Percentiles rank a stretch among this genome's conserved stretches.
These are phyloP conservation scores for Amanita rubescens DNA, from an alignment of 768 basidiomycete species.

Conservation along the genomic window DNA sequence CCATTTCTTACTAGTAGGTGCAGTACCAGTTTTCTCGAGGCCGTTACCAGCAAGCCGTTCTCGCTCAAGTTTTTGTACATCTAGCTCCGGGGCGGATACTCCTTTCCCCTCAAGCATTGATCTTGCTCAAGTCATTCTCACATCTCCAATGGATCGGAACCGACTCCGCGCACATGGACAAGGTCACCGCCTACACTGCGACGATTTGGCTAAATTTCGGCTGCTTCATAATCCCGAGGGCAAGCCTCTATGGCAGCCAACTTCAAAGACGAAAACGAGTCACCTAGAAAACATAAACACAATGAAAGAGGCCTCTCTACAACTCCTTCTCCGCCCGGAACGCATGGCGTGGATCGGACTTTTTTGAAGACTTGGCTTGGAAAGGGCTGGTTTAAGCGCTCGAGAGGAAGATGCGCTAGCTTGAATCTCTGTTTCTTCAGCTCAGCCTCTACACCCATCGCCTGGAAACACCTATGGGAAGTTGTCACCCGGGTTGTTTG, in stretches of 20 bases:
- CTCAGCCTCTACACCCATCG: not conserved
- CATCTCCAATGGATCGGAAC: too few species aligned
- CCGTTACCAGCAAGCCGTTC: constrained; percentile 45
- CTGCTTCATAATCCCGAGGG: constrained; percentile 57
- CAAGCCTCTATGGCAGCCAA: too few species aligned
- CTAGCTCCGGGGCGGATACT: constrained; percentile 59
- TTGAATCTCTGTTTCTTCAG: too few species aligned
- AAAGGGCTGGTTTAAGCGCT: not conserved
- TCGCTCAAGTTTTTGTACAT: constrained; percentile 63
- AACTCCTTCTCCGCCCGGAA: not conserved
- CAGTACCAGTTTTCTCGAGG: constrained; percentile 53
- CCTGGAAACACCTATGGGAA: not conserved
- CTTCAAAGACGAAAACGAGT: not conserved
- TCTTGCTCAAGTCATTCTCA: too few species aligned
- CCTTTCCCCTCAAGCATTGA: too few species aligned
- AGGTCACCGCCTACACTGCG: constrained; percentile 49
- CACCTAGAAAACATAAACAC: not conserved
- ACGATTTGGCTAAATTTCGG: constrained; percentile 43
- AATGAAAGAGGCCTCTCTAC: not conserved
- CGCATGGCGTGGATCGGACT: constrained; percentile 1
- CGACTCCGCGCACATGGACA: constrained; percentile 52
- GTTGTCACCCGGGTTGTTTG: too few species aligned
- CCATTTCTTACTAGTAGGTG: constrained; percentile 22
- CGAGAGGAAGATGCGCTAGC: not conserved
- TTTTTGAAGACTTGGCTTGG: constrained; percentile 2